A percentile compares a stretch with the other conserved stretches of the same genome.
Conservation (phyloP, 768 basidiomycete genomes). For the Boletellus sp. region DNA sequence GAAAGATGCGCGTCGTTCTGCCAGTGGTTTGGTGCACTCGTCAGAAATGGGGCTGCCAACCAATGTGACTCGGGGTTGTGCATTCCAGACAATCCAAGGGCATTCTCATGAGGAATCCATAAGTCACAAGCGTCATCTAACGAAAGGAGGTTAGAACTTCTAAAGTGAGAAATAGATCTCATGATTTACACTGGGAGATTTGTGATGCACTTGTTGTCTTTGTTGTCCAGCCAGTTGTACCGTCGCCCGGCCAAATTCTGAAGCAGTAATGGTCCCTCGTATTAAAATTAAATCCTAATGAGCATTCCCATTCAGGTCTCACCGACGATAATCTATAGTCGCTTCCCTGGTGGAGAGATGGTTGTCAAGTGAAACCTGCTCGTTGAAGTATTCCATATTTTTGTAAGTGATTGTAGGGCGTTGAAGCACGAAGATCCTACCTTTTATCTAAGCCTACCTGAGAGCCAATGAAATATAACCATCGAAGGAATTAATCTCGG, state of each 20-base stretch:
- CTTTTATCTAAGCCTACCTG: conserved; percentile 10
- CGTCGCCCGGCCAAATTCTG: not conserved
- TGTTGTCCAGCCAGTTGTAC: not conserved
- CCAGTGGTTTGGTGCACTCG: not conserved
- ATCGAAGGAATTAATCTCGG: not conserved
- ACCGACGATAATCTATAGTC: not conserved
- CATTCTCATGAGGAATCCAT: not conserved
- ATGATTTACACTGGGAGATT: not conserved
- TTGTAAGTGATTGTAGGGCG: not conserved
- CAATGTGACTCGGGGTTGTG: not conserved
- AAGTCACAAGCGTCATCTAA: not conserved
- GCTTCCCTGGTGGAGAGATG: not conserved
- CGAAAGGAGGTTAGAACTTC: not conserved
- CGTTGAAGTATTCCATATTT: not conserved
- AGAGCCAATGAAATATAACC: not conserved
- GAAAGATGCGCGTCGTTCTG: not conserved
- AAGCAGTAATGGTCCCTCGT: not conserved
- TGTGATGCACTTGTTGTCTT: not conserved
- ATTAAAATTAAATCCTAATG: not conserved
- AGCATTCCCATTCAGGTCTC: not conserved
- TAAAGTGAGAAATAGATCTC: not conserved
- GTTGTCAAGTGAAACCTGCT: not conserved
- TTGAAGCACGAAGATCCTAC: not conserved
- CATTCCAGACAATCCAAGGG: not conserved
- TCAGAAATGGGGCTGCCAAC: not conserved